Conservation (phyloP, 352 stramenopile species). For the Globisporangium lucens region DNA sequence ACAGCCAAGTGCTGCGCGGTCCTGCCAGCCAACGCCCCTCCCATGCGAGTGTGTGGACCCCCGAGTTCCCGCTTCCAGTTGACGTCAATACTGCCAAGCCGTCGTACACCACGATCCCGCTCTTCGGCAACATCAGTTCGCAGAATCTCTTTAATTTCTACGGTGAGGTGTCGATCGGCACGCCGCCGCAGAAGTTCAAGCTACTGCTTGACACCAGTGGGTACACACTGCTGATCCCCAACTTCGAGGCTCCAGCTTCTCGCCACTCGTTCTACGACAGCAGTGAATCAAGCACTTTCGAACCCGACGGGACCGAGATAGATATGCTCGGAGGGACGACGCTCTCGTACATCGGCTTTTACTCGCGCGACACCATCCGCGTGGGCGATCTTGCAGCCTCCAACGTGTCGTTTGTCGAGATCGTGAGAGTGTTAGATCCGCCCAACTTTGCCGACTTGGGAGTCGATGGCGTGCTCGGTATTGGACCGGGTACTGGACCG, state of each 20-base stretch:
- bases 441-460: not conserved
- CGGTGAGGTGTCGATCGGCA: constrained; percentile 6
- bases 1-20: too few relatives aligned
- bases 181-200: constrained; percentile 12
- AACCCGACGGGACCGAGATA: constrained; percentile 2
- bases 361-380: constrained; percentile 10
- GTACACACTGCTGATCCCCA: constrained; percentile 3
- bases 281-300: constrained; percentile 13
- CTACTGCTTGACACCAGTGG: constrained; percentile 7
- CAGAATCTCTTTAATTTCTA: not conserved
- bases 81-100: not conserved
- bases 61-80: not conserved
- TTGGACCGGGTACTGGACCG: too few relatives aligned
- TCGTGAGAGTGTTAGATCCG: not conserved
- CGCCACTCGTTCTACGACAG: constrained; percentile 13
- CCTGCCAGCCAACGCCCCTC: not conserved
- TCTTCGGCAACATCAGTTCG: not conserved
- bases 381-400: not conserved
- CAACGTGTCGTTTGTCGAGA: constrained; percentile 7
- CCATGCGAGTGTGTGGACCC: constrained; percentile 2
- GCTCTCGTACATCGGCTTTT: constrained; percentile 7
- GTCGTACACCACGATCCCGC: constrained; percentile 3
- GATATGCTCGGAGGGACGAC: too few relatives aligned
- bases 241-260: not conserved
- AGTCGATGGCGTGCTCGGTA: constrained; percentile 6